Conservation (phyloP, 805 yeast species). For the Saccharomyces kudriavzevii region DNA sequence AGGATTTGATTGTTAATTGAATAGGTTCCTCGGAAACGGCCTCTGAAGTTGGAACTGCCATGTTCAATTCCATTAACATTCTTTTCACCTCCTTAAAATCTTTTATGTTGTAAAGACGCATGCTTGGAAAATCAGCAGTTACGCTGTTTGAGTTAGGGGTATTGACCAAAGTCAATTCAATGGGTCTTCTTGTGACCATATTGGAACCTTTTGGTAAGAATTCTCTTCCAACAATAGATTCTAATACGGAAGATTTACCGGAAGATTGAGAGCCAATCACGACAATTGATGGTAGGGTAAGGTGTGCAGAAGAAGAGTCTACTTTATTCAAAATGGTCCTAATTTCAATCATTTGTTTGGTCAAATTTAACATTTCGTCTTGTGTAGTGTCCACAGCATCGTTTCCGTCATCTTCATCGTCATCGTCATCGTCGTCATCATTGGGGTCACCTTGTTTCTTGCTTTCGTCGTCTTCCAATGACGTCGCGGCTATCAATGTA, state of each 20-base stretch:
- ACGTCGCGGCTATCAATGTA: conserved; percentile 23
- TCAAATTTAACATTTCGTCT: conserved; percentile 78
- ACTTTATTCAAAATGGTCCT: conserved; percentile 68
- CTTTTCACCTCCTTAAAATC: conserved; percentile 86
- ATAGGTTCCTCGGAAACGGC: conserved; percentile 92
- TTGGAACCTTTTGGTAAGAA: conserved; percentile 94
- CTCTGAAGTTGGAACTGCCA: conserved; percentile 82
- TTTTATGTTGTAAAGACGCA: conserved; percentile 71
- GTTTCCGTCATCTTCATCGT: conserved; percentile 46
- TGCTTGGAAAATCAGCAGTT: conserved; percentile 87
- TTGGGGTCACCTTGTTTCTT: conserved; percentile 40
- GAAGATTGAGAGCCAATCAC: conserved; percentile 96
- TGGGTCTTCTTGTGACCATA: conserved; percentile 97
- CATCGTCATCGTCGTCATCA: conserved; percentile 30
- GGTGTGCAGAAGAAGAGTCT: conserved; percentile 61
- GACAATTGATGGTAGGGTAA: conserved; percentile 87
- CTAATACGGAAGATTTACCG: conserved; percentile 94
- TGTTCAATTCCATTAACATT: conserved; percentile 76
- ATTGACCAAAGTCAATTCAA: conserved; percentile 85
- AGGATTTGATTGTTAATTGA: conserved; percentile 82
- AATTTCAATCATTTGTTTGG: conserved; percentile 95
- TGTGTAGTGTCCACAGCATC: conserved; percentile 51
- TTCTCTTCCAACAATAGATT: conserved; percentile 95
- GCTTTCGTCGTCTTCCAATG: conserved; percentile 38
- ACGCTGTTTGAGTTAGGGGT: conserved; percentile 76